Evolutionary conservation across 1,139 yeast genomes (phyloP), one percentile per base, ranked within the genome.

Genomic region (Scheffersomyces illinoinensis): DNA sequence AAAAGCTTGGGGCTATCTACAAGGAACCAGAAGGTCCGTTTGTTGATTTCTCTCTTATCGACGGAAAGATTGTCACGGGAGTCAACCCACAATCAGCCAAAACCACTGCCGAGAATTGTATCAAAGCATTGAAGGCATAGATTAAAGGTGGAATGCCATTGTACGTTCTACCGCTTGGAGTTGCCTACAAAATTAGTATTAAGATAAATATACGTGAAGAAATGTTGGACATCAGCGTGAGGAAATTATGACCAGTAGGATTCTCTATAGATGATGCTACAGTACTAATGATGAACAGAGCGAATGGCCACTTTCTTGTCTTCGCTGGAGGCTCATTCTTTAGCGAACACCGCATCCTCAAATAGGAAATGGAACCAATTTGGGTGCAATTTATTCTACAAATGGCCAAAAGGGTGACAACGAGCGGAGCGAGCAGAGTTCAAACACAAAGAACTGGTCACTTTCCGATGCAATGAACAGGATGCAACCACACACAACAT

Each of bases 41-140:
- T 81, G 88, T 71, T 50, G 83, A 79, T 53, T 84, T 75, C 63
- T 66, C 82, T 26, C 77, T 85, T 47, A 71, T 73, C 50, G 91
- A 87, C 64, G 88, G 86, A 47, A 81, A 82, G 63, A 57, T 87
- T 50, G 84, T 86, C 53, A 83, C 89, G 33, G 91, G 91, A 54
- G 84, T 81, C 23, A 87, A 87, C 72, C 91, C 91, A 17, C 51
- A 48, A 53, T 81, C 87, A 53, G 90, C 90, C 19, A 60, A 69
- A 7, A 74, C 79, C n/a, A 78, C 85, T 56, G 89, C 89, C 54
- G 70, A 54, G 47, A 69, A 67, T 54, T 70, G 72, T 24, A 56
- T 73, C 54, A 58, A 61, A 19, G 68, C 64, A 21, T 56, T 61
- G 43, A 33, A 33, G 43, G 43, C 43, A 33, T 33, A 33, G 43